Conservation (phyloP, 352 stramenopile species). For the Peronosclerospora sorghi region DNA sequence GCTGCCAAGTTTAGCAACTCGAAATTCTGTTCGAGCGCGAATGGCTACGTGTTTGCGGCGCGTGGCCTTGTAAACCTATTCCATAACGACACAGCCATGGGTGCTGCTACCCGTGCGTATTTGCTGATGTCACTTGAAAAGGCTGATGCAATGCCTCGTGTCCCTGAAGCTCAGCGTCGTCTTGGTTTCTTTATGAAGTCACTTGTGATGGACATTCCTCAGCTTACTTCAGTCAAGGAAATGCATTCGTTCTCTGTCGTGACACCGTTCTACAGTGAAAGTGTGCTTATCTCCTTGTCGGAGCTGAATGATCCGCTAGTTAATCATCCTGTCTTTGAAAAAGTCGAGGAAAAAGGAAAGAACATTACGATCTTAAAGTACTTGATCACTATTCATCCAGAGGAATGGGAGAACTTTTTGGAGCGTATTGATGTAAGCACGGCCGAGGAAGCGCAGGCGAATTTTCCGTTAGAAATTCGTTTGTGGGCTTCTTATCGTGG, state of each 20-base stretch:
- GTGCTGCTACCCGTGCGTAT: conserved; percentile 58
- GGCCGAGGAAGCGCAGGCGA: conserved; percentile 46
- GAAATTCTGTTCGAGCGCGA: conserved; percentile 65
- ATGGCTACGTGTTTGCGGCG: conserved; percentile 68
- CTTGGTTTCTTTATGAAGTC: conserved; percentile 78
- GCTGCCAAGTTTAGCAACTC: conserved; percentile 54
- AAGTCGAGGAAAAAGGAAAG: conserved; percentile 63
- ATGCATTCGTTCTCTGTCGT: conserved; percentile 79
- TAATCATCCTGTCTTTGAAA: conserved; percentile 65
- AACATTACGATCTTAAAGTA: conserved; percentile 80
- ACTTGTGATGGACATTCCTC: conserved; percentile 68
- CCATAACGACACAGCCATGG: conserved; percentile 64
- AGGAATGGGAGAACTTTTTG: conserved; percentile 75
- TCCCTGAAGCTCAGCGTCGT: conserved; percentile 58
- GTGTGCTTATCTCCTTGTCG: conserved; percentile 45
- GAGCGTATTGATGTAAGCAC: conserved; percentile 57
- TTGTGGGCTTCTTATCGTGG: conserved; percentile 70
- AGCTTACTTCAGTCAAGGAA: conserved; percentile 59
- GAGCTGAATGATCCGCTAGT: conserved; percentile 58
- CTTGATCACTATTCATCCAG: conserved; percentile 60
- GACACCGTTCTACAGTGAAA: conserved; percentile 71
- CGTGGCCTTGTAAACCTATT: conserved; percentile 72
- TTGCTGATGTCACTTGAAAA: conserved; percentile 63
- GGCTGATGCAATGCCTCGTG: conserved; percentile 55
- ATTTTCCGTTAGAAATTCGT: conserved; percentile 61